Conservation (phyloP, 257 asterid genomes). For the Nicotiana knightiana region DNA sequence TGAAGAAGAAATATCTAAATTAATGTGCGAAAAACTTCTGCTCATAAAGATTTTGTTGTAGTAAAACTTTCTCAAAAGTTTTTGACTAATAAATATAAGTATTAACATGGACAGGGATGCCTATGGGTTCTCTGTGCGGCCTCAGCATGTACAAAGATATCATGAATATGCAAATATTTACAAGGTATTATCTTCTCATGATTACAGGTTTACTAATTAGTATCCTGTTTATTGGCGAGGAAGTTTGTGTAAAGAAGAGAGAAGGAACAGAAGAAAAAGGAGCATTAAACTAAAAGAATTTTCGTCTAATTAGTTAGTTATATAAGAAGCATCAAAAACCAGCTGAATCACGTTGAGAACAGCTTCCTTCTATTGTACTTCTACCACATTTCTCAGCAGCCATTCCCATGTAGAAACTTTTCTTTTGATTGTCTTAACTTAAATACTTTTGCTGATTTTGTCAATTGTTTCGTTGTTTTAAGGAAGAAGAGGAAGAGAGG, state of each 20-base stretch:
- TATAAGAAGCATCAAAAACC: neutral
- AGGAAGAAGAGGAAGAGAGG: conserved; percentile 98
- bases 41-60: neutral
- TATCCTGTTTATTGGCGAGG: neutral
- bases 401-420: neutral
- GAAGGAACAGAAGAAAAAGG: neutral
- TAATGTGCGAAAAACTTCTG: neutral
- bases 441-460: neutral
- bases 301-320: neutral
- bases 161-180: conserved; percentile 81
- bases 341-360: neutral
- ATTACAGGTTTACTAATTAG: neutral
- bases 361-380: neutral
- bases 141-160: conserved; percentile 88
- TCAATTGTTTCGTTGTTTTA: conserved; percentile 6
- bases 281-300: neutral
- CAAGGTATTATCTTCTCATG: conserved; percentile 42
- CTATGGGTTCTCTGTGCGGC: conserved; percentile 91
- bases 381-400: neutral
- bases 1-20: neutral
- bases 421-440: neutral
- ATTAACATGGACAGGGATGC: conserved; percentile 65
- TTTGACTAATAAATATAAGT: conserved; percentile 1
- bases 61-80: neutral
- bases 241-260: neutral